Percentiles rank a stretch among this genome's conserved stretches.
phyloP scores from a whole-genome alignment of 202 grass and related monocot species.

The Zoysia matrella region DNA sequence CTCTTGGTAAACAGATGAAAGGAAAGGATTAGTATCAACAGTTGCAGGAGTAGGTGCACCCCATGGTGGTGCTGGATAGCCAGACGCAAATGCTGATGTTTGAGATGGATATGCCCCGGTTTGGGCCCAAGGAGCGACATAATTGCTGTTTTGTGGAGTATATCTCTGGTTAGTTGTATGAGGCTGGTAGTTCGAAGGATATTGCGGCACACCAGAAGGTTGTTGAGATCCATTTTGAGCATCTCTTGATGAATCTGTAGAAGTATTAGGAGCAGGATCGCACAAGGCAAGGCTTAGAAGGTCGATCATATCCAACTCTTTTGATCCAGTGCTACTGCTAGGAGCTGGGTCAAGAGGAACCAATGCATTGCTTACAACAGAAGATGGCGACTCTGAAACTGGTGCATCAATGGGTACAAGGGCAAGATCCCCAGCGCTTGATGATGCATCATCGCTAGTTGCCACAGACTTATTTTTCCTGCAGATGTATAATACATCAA shows the following conservation, averaged over 20 bases:
- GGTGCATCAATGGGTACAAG: constrained; percentile 48
- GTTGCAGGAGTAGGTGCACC: constrained; percentile 31
- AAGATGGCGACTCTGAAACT: constrained; percentile 45
- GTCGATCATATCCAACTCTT: constrained; percentile 80
- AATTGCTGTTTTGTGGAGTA: constrained; percentile 55
- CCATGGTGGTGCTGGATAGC: constrained; percentile 47
- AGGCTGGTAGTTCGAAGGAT: constrained; percentile 47
- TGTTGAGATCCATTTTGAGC: constrained; percentile 41
- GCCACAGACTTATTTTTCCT: constrained; percentile 71
- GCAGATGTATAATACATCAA: constrained; percentile 40
- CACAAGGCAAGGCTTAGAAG: constrained; percentile 83
- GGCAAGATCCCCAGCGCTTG: constrained; percentile 57
- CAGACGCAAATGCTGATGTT: constrained; percentile 34
- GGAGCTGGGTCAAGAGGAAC: constrained; percentile 65
- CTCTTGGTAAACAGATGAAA: constrained; percentile 42
- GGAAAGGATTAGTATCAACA: constrained; percentile 56
- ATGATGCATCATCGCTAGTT: constrained; percentile 50
- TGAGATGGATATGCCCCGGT: constrained; percentile 52
- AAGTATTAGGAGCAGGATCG: constrained; percentile 50
- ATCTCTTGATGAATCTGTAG: constrained; percentile 33
- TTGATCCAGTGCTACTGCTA: constrained; percentile 48
- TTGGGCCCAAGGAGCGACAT: constrained; percentile 85
- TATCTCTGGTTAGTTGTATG: constrained; percentile 52
- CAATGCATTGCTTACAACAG: constrained; percentile 68
- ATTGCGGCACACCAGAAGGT: constrained; percentile 37